Evolutionary conservation across 192 early-diverging fungal genomes (phyloP), one percentile per base, ranked within the genome.

Genomic region (Coemansia sp.): DNA sequence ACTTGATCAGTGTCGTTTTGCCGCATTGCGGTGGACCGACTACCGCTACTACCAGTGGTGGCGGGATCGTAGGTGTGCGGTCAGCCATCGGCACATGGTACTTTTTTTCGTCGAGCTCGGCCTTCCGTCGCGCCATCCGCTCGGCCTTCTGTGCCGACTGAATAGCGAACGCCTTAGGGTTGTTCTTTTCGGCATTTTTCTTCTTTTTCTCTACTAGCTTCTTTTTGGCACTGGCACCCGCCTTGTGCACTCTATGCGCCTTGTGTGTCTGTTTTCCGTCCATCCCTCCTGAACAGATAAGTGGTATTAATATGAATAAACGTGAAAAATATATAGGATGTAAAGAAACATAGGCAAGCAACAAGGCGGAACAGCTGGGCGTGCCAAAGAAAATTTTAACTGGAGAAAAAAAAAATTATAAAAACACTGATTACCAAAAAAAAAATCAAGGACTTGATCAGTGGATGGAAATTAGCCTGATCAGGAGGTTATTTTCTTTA

Each of bases 1-100:
- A 97, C 56, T 90, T 91, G 75, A 99, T 96, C 64, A 98, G 76
- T n/a, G 97, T 99, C 16, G 95, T 93, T 75, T 99, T 99, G 65
- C 97, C 97, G 91, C 56, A 89, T 85, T 66, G 91, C 29, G 83
- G 94, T 33, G 97, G 97, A 12, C 97, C 97, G 52, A 96, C 97
- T 11, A 99, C 94, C 7, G 96, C 95, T 60, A 99, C 87, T 0
- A 99, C 83, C 30, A 96, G 84, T 18, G 97, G 97, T 36, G 97
- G 94, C 34, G 97, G 85, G 34, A 92, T 92, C 56, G 90, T 73
- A 0, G 94, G 93, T 28, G 94, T 94, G 62, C 95, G 89, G 79
- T 99, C 96, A 18, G 95, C 93, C 69, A 94, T 85, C 28, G 97
- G 96, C 0, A 99, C 94, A 84, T 99, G 97, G 56, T 95, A 88